phyloP scores from a whole-genome alignment of 768 basidiomycete genomes.

The Kwoniella sp. region DNA sequence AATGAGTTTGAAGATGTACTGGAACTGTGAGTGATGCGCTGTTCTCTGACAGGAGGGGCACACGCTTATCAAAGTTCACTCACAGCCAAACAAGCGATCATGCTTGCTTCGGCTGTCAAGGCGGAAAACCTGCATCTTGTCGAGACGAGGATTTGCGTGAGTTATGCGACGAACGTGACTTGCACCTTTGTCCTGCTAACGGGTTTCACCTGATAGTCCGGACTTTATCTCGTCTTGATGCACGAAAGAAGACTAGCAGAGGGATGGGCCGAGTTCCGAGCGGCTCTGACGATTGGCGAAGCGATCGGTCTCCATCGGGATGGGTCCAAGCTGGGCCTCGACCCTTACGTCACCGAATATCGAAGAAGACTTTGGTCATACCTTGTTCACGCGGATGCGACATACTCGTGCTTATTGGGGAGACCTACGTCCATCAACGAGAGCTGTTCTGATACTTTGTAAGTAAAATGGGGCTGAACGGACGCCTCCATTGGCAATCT shows the following conservation, averaged over 20 bases:
- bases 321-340: constrained; percentile 67
- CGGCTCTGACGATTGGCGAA: constrained; percentile 87
- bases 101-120: constrained; percentile 90
- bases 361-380: constrained; percentile 82
- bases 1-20: constrained; percentile 86
- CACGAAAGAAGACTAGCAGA: constrained; percentile 70
- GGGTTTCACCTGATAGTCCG: constrained; percentile 62
- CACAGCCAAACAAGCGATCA: constrained; percentile 78
- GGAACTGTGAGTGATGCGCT: constrained; percentile 73
- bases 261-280: constrained; percentile 93
- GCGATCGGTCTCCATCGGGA: constrained; percentile 91
- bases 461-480: constrained; percentile 60
- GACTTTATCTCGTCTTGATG: constrained; percentile 64
- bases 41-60: background rate
- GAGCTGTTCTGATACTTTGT: constrained; percentile 81
- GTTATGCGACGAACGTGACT: constrained; percentile 19
- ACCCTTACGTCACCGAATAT: constrained; percentile 76
- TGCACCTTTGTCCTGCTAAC: constrained; percentile 16
- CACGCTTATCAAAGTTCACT: background rate
- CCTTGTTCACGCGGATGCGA: constrained; percentile 88
- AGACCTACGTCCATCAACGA: constrained; percentile 80
- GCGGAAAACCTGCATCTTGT: constrained; percentile 90
- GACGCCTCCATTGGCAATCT: background rate
- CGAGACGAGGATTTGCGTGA: constrained; percentile 76
- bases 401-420: constrained; percentile 73